Base-by-base conservation (phyloP, 768 basidiomycete genomes). In the Lactifluus rugatus region DNA sequence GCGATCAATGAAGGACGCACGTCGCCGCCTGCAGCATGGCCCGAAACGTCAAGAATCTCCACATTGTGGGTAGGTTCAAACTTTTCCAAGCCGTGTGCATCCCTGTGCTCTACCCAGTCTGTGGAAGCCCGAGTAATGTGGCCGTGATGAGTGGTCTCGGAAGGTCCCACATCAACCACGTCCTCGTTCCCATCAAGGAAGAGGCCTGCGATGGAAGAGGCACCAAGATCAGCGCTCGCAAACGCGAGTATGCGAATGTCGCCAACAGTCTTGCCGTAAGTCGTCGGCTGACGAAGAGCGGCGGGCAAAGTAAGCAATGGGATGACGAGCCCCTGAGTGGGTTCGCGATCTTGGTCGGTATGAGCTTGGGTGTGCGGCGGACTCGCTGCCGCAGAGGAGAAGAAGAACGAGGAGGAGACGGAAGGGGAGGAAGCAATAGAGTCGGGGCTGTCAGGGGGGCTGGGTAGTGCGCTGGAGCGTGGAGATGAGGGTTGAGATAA, bases 371-470 rank as follows among this genome's bases (percentile, higher is more conserved):
- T 71, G 48, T 80, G 82, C 0, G 79, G 81, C 2, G 82, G 85
- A 61, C 83, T 85, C 0, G 80, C 81, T 13, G 83, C 83, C 0
- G 79, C 82, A 10, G 85, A 87, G 32, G 84, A 86, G 73, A 86
- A 87, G 72, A 88, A 85, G 75, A 87, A 87, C 0, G 84, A 85
- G 1, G 84, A 86, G 17, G 82, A 79, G 13, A 86, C 81, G 1
- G 84, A 86, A 1, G 86, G 86, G 3, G 87, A 73, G 5, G 86
- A 87, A 1, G 86, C 87, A 41, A 82, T 71, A 1, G 83, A 84
- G 50, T 76, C 81, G 1, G 72, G 85, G 65, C 84, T 85, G 65
- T 80, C 77, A 42, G 83, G 79, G 11, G 81, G 78, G 8, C 84
- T 84, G 17, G 80, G 80, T 44, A 78, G 69, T 2, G 73, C 70